A percentile compares a stretch with the other conserved stretches of the same genome.
Conservation (phyloP, 176 grass and related monocot genomes). For the Oryza coarctata region DNA sequence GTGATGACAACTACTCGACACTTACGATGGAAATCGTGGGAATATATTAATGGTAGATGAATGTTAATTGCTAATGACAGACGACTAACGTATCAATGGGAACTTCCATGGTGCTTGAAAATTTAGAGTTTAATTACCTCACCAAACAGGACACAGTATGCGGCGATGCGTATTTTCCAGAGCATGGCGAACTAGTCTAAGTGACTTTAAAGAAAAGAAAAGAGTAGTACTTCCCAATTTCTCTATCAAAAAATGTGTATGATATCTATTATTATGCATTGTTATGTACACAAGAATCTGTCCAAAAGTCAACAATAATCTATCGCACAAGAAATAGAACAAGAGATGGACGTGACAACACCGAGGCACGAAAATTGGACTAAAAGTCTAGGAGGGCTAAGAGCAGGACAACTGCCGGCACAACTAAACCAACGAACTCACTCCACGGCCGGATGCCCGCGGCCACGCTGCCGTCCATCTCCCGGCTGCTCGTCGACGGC, state of each 20-base stretch:
- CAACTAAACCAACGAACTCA: conserved; percentile 26
- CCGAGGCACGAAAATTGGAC: background rate
- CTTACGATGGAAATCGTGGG: too few relatives aligned
- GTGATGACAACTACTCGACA: background rate
- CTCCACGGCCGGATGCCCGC: background rate
- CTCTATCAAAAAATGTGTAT: background rate
- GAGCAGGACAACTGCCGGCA: conserved; percentile 42
- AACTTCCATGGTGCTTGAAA: background rate
- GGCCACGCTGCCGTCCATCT: conserved; percentile 53
- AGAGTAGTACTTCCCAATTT: background rate
- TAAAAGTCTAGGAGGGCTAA: conserved; percentile 14
- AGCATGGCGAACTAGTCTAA: background rate
- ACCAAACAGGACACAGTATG: background rate
- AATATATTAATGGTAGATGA: background rate
- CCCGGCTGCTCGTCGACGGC: conserved; percentile 54
- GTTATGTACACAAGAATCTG: conserved; percentile 45
- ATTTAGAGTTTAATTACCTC: background rate
- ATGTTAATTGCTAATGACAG: background rate
- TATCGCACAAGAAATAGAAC: conserved; percentile 1
- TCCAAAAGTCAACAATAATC: conserved; percentile 23
- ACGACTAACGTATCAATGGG: background rate
- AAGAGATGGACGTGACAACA: background rate
- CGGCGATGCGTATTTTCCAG: background rate
- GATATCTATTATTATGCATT: conserved; percentile 8
- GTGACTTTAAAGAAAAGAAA: background rate